phyloP scores from a whole-genome alignment of 2,329 filamentous ascomycete genomes.

The Colletotrichum spaethianum region DNA sequence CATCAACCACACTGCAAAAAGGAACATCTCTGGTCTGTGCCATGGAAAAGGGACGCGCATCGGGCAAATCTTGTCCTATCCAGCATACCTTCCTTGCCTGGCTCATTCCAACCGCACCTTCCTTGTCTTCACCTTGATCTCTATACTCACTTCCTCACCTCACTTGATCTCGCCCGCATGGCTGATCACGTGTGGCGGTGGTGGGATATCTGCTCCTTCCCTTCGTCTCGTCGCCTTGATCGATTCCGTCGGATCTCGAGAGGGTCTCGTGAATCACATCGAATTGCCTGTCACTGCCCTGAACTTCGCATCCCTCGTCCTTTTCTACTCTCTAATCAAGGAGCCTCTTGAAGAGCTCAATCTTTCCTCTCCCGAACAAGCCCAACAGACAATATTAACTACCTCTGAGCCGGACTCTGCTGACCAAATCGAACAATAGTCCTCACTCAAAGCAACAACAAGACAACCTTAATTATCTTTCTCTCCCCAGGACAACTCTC shows the following conservation, averaged over 20 bases:
- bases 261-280: constrained; percentile 8
- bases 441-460: constrained; percentile 40
- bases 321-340: neutral
- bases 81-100: neutral
- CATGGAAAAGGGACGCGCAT: neutral
- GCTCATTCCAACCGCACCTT: neutral
- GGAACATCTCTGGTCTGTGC: neutral
- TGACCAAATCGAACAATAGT: constrained; percentile 21
- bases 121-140: neutral
- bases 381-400: neutral
- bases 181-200: neutral
- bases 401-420: constrained; percentile 29
- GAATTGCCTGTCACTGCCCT: neutral
- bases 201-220: neutral
- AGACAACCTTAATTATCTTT: constrained; percentile 38
- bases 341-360: neutral
- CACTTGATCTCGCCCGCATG: neutral
- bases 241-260: neutral
- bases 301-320: neutral
- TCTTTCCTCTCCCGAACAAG: neutral
- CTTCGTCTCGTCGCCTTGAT: neutral
- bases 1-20: neutral
- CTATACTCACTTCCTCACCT: neutral
- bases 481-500: constrained; percentile 40
- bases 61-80: neutral